Base-by-base conservation (phyloP, 73 alveolate species). In the Stentor roeselii region DNA sequence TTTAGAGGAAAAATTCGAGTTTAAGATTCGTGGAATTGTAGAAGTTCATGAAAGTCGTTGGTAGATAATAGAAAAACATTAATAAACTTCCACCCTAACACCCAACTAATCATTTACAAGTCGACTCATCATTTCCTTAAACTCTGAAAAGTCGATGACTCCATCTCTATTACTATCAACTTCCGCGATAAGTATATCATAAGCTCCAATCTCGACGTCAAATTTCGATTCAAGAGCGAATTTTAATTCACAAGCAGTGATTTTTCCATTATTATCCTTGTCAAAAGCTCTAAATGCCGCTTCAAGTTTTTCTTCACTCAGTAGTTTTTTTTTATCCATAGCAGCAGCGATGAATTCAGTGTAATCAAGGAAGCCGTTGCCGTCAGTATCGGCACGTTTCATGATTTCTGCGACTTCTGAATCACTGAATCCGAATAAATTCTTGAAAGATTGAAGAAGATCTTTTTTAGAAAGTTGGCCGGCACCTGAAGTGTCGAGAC, bases 201-300 rank as follows among this genome's bases (percentile, higher is more conserved):
- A 80, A 2, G 82, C 90, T 3, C 87, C 84, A 2, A 78, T 86
- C 60, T 60, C 85, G 36, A 86, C 37, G 3, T 42, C 42, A 39
- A 78, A 60, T 11, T 50, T 50, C 30, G 67, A 50, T 11, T 50
- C 80, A 82, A 94, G 88, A n/a, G 90, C 88, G 6, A 60, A 83
- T 60, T 84, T 94, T 30, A 94, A 82, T 83, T 94, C 98, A 34
- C 87, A 93, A 3, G 61, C 59, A 3, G 94, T 67, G 30, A 94
- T 93, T 75, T 87, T 40, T 2, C 97, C 97, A 67, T 90, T 78
- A 11, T 89, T 89, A 90, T 94, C 93, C 41, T 82, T 83, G 60
- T 94, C 98, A 42, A 94, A 92, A 60, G 88, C 36, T 76, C 86
- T 90, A 90, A 94, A 94, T 1, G 97, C 98, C 14, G 92, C 92